A percentile compares a stretch with the other conserved stretches of the same genome.
These are phyloP conservation scores for Coniella vitis DNA, from an alignment of 2,329 filamentous ascomycete genomes.

Conservation along the genomic window DNA sequence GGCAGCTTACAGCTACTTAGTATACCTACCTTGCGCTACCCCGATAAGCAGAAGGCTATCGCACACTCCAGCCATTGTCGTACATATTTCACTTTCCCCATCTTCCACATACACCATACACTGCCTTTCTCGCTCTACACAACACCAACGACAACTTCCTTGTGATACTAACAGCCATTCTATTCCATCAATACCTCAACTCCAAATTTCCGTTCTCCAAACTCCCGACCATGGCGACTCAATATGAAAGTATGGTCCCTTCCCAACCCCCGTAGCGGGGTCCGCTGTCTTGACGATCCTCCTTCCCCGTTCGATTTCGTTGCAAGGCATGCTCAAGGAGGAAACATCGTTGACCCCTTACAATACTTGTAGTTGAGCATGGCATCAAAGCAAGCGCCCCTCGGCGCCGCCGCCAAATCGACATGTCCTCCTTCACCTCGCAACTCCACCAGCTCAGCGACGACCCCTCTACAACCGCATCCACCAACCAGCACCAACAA, in stretches of 20 bases:
- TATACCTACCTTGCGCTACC: conserved; percentile 4
- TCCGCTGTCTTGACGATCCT: conserved; percentile 1
- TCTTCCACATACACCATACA: not conserved
- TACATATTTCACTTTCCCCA: not conserved
- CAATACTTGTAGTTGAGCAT: conserved; percentile 49
- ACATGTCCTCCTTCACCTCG: conserved; percentile 58
- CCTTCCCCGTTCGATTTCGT: too few relatives aligned
- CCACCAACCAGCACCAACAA: conserved; percentile 20
- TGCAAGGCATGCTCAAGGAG: too few relatives aligned
- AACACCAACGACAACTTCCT: not conserved
- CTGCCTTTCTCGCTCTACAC: not conserved
- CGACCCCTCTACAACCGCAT: conserved; percentile 25
- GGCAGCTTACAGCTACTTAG: not conserved
- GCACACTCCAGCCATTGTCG: too few relatives aligned
- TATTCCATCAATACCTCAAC: not conserved
- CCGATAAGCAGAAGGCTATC: too few relatives aligned
- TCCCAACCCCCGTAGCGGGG: not conserved
- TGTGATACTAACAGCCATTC: not conserved
- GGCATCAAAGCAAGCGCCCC: conserved; percentile 43
- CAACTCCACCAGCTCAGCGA: conserved; percentile 45
- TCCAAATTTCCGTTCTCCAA: too few relatives aligned
- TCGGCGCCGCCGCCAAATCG: conserved; percentile 45
- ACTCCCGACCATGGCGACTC: conserved; percentile 39
- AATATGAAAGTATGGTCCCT: conserved; percentile 44
- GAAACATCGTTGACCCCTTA: too few relatives aligned